Conservation (phyloP, 2,329 filamentous ascomycete species). For the Hymenoscyphus fraxineus region DNA sequence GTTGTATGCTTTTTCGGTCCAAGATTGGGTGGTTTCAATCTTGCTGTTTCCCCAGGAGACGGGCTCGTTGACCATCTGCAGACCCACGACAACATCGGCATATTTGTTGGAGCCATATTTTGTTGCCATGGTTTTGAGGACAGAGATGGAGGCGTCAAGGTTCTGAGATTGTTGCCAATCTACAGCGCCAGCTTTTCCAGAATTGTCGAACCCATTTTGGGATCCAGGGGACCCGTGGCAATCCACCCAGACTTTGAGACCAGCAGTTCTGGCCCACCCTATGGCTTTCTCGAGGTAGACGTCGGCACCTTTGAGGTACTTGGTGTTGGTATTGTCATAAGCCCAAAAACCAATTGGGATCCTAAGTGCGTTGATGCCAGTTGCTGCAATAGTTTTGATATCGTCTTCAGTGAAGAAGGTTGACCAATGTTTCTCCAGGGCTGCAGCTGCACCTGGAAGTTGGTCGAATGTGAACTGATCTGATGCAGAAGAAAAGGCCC, state of each 20-base stretch:
- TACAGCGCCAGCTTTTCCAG: constrained; percentile 44
- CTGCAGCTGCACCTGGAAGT: constrained; percentile 30
- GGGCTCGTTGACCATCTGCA: constrained; percentile 42
- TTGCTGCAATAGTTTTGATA: constrained; percentile 43
- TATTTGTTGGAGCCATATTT: constrained; percentile 40
- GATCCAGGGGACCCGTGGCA: constrained; percentile 52
- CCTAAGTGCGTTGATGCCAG: constrained; percentile 55
- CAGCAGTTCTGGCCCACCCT: constrained; percentile 48
- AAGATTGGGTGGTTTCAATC: constrained; percentile 35
- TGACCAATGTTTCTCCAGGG: constrained; percentile 41
- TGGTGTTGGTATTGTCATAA: constrained; percentile 46
- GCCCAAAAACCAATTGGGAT: constrained; percentile 58
- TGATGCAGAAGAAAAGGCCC: constrained; percentile 30
- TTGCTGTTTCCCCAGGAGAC: constrained; percentile 37
- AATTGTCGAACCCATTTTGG: constrained; percentile 60
- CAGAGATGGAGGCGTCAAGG: constrained; percentile 34
- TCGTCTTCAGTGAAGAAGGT: constrained; percentile 46
- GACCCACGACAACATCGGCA: constrained; percentile 39
- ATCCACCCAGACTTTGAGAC: constrained; percentile 53
- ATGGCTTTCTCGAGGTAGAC: constrained; percentile 51
- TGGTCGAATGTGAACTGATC: constrained; percentile 40
- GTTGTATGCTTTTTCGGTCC: constrained; percentile 36
- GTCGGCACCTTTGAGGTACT: constrained; percentile 48
- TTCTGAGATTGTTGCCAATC: constrained; percentile 41
- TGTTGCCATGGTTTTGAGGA: constrained; percentile 38